Conservation (phyloP, 495 filamentous ascomycete genomes). For the Xylaria nigripes region DNA sequence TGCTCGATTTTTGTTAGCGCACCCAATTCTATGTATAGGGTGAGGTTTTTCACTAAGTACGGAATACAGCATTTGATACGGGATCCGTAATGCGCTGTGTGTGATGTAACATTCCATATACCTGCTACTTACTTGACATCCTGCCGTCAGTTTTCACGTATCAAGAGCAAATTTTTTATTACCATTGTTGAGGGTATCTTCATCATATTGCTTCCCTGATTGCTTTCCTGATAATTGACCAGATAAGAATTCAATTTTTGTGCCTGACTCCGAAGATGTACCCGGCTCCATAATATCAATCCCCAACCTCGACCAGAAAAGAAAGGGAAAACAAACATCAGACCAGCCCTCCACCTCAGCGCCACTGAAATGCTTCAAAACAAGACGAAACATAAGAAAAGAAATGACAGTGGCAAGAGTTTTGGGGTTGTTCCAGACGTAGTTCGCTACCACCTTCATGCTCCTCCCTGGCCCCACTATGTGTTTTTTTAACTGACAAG, state of each 20-base stretch:
- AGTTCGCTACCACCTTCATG: neutral
- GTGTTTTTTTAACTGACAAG: neutral
- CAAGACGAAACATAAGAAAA: neutral
- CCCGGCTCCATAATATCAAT: neutral
- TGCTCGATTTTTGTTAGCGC: no score
- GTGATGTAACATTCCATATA: neutral
- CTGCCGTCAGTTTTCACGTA: neutral
- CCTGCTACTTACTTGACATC: neutral
- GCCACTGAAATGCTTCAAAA: neutral
- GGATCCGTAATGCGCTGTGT: neutral
- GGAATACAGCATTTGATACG: neutral
- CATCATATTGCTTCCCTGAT: neutral
- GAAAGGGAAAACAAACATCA: neutral
- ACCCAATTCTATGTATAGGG: neutral
- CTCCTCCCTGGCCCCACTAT: no score
- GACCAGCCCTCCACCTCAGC: neutral
- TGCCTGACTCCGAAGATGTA: neutral
- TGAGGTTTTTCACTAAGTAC: neutral
- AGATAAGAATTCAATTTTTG: neutral
- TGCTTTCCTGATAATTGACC: neutral
- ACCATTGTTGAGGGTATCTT: neutral
- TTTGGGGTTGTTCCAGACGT: neutral
- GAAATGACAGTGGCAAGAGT: neutral
- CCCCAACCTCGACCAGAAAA: neutral
- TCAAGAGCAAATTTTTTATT: neutral